A percentile compares a stretch with the other conserved stretches of the same genome.
Evolutionary conservation across 257 asterid species (phyloP).

Genomic region (Solanum dulcamara): DNA sequence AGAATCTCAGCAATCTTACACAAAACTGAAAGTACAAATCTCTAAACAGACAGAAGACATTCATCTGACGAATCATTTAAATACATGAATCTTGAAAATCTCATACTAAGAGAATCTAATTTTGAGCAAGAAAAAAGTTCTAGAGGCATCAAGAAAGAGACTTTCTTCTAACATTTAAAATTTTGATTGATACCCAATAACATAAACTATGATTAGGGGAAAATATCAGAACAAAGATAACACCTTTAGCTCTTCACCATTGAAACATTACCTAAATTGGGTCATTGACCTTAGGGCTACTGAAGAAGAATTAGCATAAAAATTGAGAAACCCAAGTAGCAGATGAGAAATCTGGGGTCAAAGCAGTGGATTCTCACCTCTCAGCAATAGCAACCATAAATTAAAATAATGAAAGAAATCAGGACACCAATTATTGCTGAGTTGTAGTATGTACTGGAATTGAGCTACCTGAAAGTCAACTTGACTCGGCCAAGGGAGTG

Average conservation of each 20-base stretch:
- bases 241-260: neutral
- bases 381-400: neutral
- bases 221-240: neutral
- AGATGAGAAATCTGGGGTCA: neutral
- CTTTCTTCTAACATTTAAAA: neutral
- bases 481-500: neutral
- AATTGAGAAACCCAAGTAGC: neutral
- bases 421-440: neutral
- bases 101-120: neutral
- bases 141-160: neutral
- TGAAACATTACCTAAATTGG: neutral
- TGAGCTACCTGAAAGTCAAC: neutral
- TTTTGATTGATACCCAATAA: neutral
- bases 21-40: neutral
- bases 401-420: neutral
- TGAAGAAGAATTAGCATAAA: neutral
- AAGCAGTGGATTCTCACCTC: neutral
- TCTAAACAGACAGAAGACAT: neutral
- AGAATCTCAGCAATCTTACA: neutral
- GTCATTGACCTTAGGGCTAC: neutral
- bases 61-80: neutral
- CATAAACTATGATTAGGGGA: neutral
- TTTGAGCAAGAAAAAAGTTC: neutral
- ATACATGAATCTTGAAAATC: neutral
- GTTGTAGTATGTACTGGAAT: too few relatives aligned